Conservation (phyloP, 176 grass and related monocot species). For the Thalia dealbata region DNA sequence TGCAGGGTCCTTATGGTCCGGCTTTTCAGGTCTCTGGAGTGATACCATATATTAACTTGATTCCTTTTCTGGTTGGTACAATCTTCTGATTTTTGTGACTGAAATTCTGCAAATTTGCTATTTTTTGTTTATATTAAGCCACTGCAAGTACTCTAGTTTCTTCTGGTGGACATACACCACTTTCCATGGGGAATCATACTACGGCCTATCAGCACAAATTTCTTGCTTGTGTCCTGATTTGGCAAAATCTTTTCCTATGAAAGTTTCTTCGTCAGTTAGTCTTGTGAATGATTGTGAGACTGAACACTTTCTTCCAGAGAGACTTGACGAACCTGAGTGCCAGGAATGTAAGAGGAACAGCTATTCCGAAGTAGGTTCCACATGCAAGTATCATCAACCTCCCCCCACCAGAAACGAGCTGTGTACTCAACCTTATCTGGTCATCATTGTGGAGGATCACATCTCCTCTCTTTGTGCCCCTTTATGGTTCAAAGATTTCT, state of each 20-base stretch:
- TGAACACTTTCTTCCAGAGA: conserved; percentile 38
- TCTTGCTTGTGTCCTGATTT: conserved; percentile 21
- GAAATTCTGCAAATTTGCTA: not conserved
- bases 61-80: conserved; percentile 56
- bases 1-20: conserved; percentile 53
- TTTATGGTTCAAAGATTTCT: not conserved
- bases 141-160: conserved; percentile 25
- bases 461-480: not conserved
- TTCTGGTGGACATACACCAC: conserved; percentile 17
- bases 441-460: not conserved
- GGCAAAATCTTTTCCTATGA: conserved; percentile 30
- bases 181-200: conserved; percentile 35
- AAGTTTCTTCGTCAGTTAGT: conserved; percentile 31
- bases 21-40: conserved; percentile 57
- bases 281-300: conserved; percentile 35
- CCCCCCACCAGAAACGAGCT: conserved; percentile 39
- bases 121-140: conserved; percentile 20
- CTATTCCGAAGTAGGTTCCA: conserved; percentile 42
- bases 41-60: conserved; percentile 66
- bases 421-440: conserved; percentile 11
- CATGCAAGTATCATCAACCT: conserved; percentile 57
- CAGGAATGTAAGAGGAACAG: conserved; percentile 55
- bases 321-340: conserved; percentile 62
- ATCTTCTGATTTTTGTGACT: not conserved
- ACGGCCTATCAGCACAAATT: conserved; percentile 39